A percentile compares a stretch with the other conserved stretches of the same genome.
Conservation (phyloP, 192 early-diverging fungal species). For the Radiomyces spectabilis region DNA sequence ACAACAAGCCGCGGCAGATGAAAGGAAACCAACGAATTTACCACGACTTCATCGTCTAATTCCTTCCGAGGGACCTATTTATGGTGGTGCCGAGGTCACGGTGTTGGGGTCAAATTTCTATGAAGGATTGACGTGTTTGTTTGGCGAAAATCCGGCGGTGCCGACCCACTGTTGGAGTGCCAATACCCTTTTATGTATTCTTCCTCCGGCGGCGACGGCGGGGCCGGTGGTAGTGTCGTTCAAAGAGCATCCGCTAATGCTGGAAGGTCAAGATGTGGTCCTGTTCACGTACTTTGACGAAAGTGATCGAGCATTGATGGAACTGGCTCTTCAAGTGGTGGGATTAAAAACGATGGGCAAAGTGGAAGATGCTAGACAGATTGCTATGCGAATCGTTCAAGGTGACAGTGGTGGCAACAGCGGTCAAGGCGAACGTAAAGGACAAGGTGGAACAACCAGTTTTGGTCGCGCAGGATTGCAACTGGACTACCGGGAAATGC, state of each 20-base stretch:
- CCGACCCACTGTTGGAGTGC: slow-evolving; percentile 63
- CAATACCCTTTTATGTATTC: slow-evolving; percentile 63
- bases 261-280: slow-evolving; percentile 29
- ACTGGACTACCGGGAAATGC: slow-evolving; percentile 20
- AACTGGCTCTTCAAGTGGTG: slow-evolving; percentile 72
- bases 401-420: slow-evolving; percentile 10
- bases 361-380: slow-evolving; percentile 56
- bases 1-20: not conserved
- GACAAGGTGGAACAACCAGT: too few species aligned
- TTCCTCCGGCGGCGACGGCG: slow-evolving; percentile 59
- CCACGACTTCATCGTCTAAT: slow-evolving; percentile 46
- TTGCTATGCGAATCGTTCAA: slow-evolving; percentile 53
- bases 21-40: slow-evolving; percentile 3
- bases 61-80: slow-evolving; percentile 71
- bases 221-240: slow-evolving; percentile 55
- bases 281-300: slow-evolving; percentile 54
- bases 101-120: slow-evolving; percentile 68
- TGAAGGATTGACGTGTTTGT: slow-evolving; percentile 61
- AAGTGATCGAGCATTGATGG: slow-evolving; percentile 72
- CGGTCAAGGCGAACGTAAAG: not conserved
- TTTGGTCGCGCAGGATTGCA: slow-evolving; percentile 18
- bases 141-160: slow-evolving; percentile 60
- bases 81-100: slow-evolving; percentile 70
- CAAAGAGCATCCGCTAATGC: slow-evolving; percentile 24
- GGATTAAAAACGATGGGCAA: slow-evolving; percentile 63